Conservation (phyloP, 179 eudicot genomes). For the Gypsophila paniculata region DNA sequence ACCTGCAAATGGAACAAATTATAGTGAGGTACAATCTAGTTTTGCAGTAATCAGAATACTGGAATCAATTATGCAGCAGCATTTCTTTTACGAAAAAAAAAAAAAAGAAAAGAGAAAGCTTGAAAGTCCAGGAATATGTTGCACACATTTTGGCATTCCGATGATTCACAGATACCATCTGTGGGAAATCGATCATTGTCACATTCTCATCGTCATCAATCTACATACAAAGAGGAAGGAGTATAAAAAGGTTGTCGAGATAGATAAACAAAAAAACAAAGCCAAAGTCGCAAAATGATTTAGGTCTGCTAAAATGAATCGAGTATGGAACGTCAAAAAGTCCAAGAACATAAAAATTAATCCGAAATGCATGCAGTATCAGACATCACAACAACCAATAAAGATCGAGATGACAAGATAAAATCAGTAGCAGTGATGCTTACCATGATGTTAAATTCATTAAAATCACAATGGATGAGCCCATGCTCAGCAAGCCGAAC, state of each 20-base stretch:
- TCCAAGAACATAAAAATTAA: not conserved
- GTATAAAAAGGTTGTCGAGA: not conserved
- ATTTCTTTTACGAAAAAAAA: not conserved
- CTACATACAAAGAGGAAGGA: constrained; percentile 31
- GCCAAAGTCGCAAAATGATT: not conserved
- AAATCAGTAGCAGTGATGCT: constrained; percentile 10
- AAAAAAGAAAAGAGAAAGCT: not conserved
- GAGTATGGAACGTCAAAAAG: not conserved
- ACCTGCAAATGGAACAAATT: constrained; percentile 45
- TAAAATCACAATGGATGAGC: constrained; percentile 94
- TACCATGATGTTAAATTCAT: constrained; percentile 96
- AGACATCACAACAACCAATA: not conserved
- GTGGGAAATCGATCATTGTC: constrained; percentile 96
- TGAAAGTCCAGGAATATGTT: not conserved
- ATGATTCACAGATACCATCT: constrained; percentile 95
- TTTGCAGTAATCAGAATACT: not conserved
- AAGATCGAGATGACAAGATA: not conserved
- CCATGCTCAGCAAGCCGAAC: constrained; percentile 96
- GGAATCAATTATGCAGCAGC: not conserved
- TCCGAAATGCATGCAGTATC: too few relatives aligned
- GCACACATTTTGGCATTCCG: constrained; percentile 85
- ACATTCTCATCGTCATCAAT: constrained; percentile 87
- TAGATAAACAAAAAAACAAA: not conserved
- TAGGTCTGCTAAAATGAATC: not conserved
- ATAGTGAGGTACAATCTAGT: not conserved